Percentiles rank a stretch among this genome's conserved stretches.
phyloP scores from a whole-genome alignment of 257 asterid genomes.

The Eustoma russellianum region DNA sequence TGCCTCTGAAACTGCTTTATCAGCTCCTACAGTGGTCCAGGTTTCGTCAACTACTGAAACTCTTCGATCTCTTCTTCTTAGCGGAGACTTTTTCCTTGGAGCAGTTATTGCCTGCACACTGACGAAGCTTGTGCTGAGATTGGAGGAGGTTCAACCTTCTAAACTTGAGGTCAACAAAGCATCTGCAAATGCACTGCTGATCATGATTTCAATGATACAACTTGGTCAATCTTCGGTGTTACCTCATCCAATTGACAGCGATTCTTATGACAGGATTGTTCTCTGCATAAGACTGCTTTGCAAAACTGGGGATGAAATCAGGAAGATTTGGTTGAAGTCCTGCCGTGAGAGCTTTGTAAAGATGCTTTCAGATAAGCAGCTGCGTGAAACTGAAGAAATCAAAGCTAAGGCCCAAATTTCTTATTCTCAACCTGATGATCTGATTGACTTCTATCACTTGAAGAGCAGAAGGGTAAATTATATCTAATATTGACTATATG shows the following conservation, averaged over 20 bases:
- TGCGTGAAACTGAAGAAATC: constrained; percentile 81
- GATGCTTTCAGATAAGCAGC: constrained; percentile 92
- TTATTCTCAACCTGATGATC: constrained; percentile 88
- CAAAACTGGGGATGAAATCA: constrained; percentile 55
- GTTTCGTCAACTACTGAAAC: constrained; percentile 61
- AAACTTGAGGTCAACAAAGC: constrained; percentile 73
- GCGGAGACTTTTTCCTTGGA: constrained; percentile 91
- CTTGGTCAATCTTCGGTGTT: constrained; percentile 85
- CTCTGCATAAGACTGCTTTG: constrained; percentile 74
- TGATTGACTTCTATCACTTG: constrained; percentile 90
- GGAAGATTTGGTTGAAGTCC: constrained; percentile 82
- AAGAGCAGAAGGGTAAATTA: constrained; percentile 77
- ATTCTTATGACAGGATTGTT: constrained; percentile 74
- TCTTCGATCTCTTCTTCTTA: constrained; percentile 83
- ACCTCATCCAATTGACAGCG: constrained; percentile 89
- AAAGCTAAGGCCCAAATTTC: constrained; percentile 76
- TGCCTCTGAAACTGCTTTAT: constrained; percentile 89
- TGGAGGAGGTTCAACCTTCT: constrained; percentile 89
- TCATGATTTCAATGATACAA: constrained; percentile 83
- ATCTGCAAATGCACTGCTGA: constrained; percentile 46
- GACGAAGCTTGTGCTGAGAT: constrained; percentile 67
- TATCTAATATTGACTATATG: no score
- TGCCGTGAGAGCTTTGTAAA: constrained; percentile 88
- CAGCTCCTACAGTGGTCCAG: constrained; percentile 68
- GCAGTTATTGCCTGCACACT: constrained; percentile 84